Conservation (phyloP, 1,284 basidiomycete species). For the Mycena sp. region DNA sequence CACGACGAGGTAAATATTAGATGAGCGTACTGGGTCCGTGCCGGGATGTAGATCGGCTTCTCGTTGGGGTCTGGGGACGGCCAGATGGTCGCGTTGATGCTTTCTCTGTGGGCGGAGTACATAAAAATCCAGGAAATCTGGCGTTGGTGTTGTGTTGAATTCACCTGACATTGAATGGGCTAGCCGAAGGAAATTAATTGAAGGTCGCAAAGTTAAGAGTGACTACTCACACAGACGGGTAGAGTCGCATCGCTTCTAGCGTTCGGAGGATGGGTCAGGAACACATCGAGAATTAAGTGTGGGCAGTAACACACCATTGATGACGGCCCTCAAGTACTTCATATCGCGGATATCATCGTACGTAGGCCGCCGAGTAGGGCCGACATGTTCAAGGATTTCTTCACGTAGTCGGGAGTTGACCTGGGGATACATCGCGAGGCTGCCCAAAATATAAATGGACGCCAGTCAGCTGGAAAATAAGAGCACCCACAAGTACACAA, state of each 20-base stretch:
- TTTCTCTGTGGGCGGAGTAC: too few relatives aligned
- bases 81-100: constrained; percentile 37
- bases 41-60: constrained; percentile 46
- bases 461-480: neutral
- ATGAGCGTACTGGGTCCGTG: constrained; percentile 38
- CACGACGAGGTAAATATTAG: neutral
- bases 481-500: constrained; percentile 45
- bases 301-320: constrained; percentile 37
- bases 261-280: neutral
- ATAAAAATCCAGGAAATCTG: too few relatives aligned
- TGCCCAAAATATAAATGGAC: neutral
- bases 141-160: too few relatives aligned
- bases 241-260: constrained; percentile 41
- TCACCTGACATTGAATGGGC: constrained; percentile 42
- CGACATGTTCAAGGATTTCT: constrained; percentile 52
- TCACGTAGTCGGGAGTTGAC: constrained; percentile 48
- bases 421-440: constrained; percentile 48
- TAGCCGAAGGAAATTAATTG: constrained; percentile 11
- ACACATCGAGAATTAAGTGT: neutral
- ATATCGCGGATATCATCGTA: constrained; percentile 51
- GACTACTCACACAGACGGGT: constrained; percentile 39
- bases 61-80: constrained; percentile 40
- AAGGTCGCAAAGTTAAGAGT: neutral
- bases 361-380: constrained; percentile 44
- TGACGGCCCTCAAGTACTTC: constrained; percentile 48